These are phyloP conservation scores for Mycena leptocephala DNA, from an alignment of 768 basidiomycete genomes.

Conservation along the genomic window DNA sequence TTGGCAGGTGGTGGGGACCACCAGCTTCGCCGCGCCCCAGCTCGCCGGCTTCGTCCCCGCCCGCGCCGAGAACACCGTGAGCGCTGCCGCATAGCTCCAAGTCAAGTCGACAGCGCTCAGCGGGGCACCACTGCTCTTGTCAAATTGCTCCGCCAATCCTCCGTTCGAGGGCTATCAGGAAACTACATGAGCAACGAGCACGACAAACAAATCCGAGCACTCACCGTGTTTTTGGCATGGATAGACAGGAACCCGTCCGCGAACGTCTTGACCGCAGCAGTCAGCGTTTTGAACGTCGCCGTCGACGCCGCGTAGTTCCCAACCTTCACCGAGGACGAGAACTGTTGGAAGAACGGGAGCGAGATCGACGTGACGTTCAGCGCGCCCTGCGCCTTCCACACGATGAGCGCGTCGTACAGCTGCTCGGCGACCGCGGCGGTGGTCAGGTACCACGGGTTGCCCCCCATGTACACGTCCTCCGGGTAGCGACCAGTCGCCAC, in stretches of 20 bases:
- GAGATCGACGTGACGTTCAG: slow-evolving; percentile 73
- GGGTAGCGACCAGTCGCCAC: slow-evolving; percentile 74
- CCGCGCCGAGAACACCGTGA: slow-evolving; percentile 73
- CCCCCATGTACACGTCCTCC: slow-evolving; percentile 70
- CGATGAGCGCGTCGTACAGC: slow-evolving; percentile 79
- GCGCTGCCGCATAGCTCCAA: slow-evolving; percentile 82
- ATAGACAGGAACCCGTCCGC: slow-evolving; percentile 79
- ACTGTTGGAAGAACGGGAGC: slow-evolving; percentile 79
- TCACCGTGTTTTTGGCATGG: slow-evolving; percentile 69
- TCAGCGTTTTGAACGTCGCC: slow-evolving; percentile 66
- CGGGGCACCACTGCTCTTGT: slow-evolving; percentile 63
- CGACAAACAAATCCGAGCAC: neutral
- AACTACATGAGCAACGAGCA: neutral
- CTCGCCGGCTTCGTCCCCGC: slow-evolving; percentile 61
- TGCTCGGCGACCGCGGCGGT: slow-evolving; percentile 83
- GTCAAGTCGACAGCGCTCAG: slow-evolving; percentile 79
- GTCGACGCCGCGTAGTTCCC: slow-evolving; percentile 69
- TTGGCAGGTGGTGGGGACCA: slow-evolving; percentile 61
- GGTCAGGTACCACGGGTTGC: slow-evolving; percentile 84
- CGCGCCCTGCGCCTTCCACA: slow-evolving; percentile 70
- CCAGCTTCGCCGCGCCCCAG: slow-evolving; percentile 79
- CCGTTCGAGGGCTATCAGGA: slow-evolving; percentile 62
- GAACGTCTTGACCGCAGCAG: slow-evolving; percentile 64
- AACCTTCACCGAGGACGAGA: slow-evolving; percentile 62
- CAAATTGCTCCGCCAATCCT: slow-evolving; percentile 77